Percentiles rank a stretch among this genome's conserved stretches.
Evolutionary conservation across 208 protist species (phyloP).

Genomic region (Trypanosoma melophagium): DNA sequence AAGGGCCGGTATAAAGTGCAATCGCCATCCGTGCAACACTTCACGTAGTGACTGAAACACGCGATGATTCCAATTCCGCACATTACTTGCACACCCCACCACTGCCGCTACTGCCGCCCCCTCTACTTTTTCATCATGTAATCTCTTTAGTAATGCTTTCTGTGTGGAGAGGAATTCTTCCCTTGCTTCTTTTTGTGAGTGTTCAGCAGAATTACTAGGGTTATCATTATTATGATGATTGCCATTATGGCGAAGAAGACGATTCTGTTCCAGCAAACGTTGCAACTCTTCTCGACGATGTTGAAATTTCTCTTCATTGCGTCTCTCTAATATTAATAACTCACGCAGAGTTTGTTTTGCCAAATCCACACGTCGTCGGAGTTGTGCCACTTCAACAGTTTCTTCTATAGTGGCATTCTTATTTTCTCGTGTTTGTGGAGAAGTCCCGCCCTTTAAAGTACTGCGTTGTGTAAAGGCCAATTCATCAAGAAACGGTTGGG

Average conservation of each 20-base stretch:
- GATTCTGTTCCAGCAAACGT: constrained; percentile 3
- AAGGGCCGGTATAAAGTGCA: constrained; percentile 11
- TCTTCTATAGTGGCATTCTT: background rate
- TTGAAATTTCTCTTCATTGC: constrained; percentile 26
- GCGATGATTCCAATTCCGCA: background rate
- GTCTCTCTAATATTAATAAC: constrained; percentile 18
- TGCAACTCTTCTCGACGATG: constrained; percentile 10
- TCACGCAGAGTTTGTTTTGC: constrained; percentile 23
- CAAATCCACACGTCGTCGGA: constrained; percentile 20
- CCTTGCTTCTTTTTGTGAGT: background rate
- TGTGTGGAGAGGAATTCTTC: constrained; percentile 9
- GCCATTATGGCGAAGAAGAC: background rate
- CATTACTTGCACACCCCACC: background rate
- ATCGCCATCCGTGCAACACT: background rate
- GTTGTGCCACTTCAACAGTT: background rate
- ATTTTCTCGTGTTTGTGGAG: background rate
- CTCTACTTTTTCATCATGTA: background rate
- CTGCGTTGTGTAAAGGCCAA: background rate
- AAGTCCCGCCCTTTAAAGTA: too few species aligned
- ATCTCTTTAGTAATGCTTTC: constrained; percentile 9
- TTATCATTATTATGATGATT: background rate
- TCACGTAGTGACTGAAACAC: constrained; percentile 6
- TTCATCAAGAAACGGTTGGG: background rate
- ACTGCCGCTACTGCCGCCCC: constrained; percentile 10
- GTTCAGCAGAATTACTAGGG: background rate